Conservation (phyloP, 805 yeast genomes). For the Blastobotrys robertii region DNA sequence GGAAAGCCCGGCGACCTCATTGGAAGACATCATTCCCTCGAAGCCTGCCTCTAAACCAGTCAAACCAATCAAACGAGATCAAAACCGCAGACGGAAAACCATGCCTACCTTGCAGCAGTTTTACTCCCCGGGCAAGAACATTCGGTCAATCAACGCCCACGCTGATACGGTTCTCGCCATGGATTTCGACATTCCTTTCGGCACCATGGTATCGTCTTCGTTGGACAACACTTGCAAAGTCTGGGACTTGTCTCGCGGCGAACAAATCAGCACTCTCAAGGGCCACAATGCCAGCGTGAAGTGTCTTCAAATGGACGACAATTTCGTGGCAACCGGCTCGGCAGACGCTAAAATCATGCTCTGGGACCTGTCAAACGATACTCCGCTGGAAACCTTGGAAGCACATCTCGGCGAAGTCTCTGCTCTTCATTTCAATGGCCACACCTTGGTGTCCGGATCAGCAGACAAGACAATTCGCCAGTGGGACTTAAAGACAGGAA, state of each 20-base stretch:
- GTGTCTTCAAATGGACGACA: conserved; percentile 49
- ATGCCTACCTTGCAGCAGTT: conserved; percentile 57
- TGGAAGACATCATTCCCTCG: neutral
- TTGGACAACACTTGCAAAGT: conserved; percentile 69
- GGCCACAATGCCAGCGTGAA: conserved; percentile 55
- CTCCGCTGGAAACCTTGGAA: conserved; percentile 42
- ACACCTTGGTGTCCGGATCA: conserved; percentile 57
- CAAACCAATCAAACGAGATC: conserved; percentile 14
- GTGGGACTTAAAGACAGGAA: conserved; percentile 63
- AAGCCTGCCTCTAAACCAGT: neutral
- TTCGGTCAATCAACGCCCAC: conserved; percentile 43
- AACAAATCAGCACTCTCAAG: conserved; percentile 39
- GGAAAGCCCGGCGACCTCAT: conserved; percentile 3
- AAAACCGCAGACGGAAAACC: conserved; percentile 35
- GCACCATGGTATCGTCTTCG: conserved; percentile 67
- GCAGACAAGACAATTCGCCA: conserved; percentile 63
- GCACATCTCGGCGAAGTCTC: conserved; percentile 62
- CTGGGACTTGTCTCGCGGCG: conserved; percentile 66
- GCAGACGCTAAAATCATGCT: conserved; percentile 50
- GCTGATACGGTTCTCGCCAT: conserved; percentile 43
- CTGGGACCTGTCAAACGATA: conserved; percentile 41
- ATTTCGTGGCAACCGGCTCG: conserved; percentile 45
- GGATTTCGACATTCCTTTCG: conserved; percentile 68
- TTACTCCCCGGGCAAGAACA: conserved; percentile 49
- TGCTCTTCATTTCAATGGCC: conserved; percentile 45